A percentile compares a stretch with the other conserved stretches of the same genome.
Evolutionary conservation across 345 rosid species (phyloP).

Genomic region (Melastoma malabathricum): DNA sequence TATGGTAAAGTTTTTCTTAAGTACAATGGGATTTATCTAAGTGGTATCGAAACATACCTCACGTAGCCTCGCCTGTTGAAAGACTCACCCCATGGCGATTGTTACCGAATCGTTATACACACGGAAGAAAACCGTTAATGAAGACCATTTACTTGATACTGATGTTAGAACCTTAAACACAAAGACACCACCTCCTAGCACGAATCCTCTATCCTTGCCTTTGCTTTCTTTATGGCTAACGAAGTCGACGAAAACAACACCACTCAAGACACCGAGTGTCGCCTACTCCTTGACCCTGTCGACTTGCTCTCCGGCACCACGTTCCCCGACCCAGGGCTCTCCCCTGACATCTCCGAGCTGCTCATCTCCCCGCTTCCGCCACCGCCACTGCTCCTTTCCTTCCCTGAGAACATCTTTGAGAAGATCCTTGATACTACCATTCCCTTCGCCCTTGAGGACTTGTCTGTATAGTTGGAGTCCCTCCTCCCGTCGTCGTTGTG

Average conservation of each 20-base stretch:
- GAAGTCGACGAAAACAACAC: not conserved
- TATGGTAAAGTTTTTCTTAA: too few species aligned
- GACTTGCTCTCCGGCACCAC: slow-evolving; percentile 56
- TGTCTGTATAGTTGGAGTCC: not conserved
- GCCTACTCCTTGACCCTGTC: slow-evolving; percentile 56
- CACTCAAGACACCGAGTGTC: slow-evolving; percentile 30
- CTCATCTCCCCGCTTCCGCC: slow-evolving; percentile 9
- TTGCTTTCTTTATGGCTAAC: too few species aligned
- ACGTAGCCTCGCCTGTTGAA: too few species aligned
- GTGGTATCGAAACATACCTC: too few species aligned
- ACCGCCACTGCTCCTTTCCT: slow-evolving; percentile 5
- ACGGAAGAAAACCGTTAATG: too few species aligned
- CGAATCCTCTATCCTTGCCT: too few species aligned
- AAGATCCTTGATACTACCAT: slow-evolving; percentile 10
- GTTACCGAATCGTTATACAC: too few species aligned
- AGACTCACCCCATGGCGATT: too few species aligned
- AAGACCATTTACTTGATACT: too few species aligned
- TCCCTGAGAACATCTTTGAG: slow-evolving; percentile 13
- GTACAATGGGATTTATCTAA: too few species aligned
- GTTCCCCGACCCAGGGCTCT: slow-evolving; percentile 32
- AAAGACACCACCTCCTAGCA: too few species aligned
- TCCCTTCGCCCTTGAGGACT: slow-evolving; percentile 10
- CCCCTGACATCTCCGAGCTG: slow-evolving; percentile 14
- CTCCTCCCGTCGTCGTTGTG: not conserved
- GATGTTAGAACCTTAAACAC: too few species aligned